These are phyloP conservation scores for Marasmius sp. DNA, from an alignment of 1,284 basidiomycete species.

Conservation along the genomic window DNA sequence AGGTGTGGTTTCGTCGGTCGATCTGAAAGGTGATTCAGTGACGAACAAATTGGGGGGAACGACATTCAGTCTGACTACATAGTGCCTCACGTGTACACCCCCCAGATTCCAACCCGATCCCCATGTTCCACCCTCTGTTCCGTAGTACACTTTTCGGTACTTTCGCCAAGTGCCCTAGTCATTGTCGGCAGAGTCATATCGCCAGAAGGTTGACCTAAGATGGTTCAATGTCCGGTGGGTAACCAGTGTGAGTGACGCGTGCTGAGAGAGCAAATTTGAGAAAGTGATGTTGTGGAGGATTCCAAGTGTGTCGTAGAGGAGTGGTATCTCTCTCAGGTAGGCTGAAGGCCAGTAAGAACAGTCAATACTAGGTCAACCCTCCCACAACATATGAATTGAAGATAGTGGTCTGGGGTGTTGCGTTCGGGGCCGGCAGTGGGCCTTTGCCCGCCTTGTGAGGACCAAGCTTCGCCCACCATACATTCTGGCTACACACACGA, in stretches of 20 bases:
- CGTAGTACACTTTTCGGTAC: background rate
- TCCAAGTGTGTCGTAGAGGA: background rate
- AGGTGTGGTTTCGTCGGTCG: too few relatives aligned
- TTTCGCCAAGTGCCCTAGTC: background rate
- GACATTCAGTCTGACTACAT: too few relatives aligned
- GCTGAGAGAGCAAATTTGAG: too few relatives aligned
- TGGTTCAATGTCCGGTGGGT: background rate
- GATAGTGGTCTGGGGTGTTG: too few relatives aligned
- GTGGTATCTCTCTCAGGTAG: background rate
- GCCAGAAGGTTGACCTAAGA: background rate
- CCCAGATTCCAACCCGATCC: background rate
- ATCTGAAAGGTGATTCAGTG: too few relatives aligned
- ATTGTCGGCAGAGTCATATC: background rate
- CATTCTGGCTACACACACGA: too few relatives aligned
- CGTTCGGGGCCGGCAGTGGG: background rate
- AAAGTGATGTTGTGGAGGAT: background rate
- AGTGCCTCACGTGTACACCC: too few relatives aligned
- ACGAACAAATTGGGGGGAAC: too few relatives aligned
- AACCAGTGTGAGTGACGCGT: background rate
- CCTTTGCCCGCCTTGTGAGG: background rate
- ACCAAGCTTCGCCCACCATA: background rate
- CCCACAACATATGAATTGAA: too few relatives aligned
- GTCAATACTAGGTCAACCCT: background rate
- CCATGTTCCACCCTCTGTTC: too few relatives aligned
- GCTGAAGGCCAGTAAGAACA: background rate